Evolutionary conservation across 208 protist genomes (phyloP).

Genomic region (Trypanosoma boissoni): DNA sequence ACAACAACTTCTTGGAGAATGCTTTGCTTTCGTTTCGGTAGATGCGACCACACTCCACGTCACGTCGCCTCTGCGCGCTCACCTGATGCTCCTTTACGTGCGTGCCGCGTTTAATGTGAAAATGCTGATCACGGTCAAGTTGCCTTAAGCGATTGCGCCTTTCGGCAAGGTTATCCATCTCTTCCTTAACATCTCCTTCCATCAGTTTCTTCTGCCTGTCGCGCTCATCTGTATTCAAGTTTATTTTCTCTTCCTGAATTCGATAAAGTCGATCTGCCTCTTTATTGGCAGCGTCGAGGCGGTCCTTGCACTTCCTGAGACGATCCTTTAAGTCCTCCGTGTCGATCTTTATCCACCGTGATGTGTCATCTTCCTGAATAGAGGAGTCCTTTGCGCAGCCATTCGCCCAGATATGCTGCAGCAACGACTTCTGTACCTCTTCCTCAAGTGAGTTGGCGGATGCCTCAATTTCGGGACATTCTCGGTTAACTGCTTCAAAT

Average conservation of each 20-base stretch:
- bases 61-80: conserved; percentile 33
- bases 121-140: conserved; percentile 62
- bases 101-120: conserved; percentile 73
- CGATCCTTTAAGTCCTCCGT: conserved; percentile 43
- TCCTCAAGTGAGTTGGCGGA: conserved; percentile 55
- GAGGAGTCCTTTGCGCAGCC: conserved; percentile 30
- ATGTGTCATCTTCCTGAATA: conserved; percentile 28
- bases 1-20: conserved; percentile 36
- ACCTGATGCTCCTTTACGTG: conserved; percentile 24
- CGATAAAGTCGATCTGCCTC: conserved; percentile 42
- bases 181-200: conserved; percentile 46
- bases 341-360: conserved; percentile 37
- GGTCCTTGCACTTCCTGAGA: conserved; percentile 31
- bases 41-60: conserved; percentile 44
- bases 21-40: conserved; percentile 45
- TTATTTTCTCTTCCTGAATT: conserved; percentile 60
- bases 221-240: conserved; percentile 65
- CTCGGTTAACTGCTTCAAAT: conserved; percentile 25
- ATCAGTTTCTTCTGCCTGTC: conserved; percentile 59
- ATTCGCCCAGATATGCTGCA: conserved; percentile 54
- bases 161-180: conserved; percentile 64
- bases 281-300: conserved; percentile 28
- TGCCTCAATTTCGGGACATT: conserved; percentile 46
- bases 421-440: conserved; percentile 51
- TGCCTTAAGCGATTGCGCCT: conserved; percentile 47